Evolutionary conservation across 1,139 yeast genomes (phyloP), one percentile per base, ranked within the genome.

Genomic region (Magnusiomyces tetraspermus): DNA sequence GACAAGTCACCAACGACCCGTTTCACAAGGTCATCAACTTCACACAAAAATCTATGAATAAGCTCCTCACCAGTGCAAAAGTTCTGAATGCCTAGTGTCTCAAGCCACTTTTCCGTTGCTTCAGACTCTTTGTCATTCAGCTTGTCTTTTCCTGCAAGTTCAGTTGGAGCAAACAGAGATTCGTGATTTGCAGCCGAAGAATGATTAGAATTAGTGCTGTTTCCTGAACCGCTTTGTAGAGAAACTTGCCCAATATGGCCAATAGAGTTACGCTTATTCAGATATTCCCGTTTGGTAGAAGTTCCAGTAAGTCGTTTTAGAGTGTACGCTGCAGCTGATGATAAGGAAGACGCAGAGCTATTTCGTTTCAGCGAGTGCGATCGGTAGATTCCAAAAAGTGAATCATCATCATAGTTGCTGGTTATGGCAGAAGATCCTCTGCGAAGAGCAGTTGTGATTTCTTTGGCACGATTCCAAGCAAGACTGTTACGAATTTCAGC

Each of bases 101-200:
- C 59, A 47, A 69, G 59, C 66, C 67, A 69, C 36, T 60, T 58
- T 33, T 57, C 56, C 4, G 70, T 67, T 0, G 63, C 58, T 19
- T 67, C 71, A 2, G 69, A 63, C 48, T 69, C 73, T 26, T 66
- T 60, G 54, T 69, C 73, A 11, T 66, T 62, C 13, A 69, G 63
- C 53, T 69, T 69, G 47, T 59, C 57, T 21, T 58, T 62, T 4
- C 67, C 66, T 3, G 63, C 67, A 36, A 59, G 57, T 2, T 64
- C 67, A 28, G 59, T 60, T 10, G 66, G 60, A 15, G 68, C 68
- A 59, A 64, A 68, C 61, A 69, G 65, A 22, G 60, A 59, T 15
- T 61, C 66, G 17, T 54, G 46, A 4, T 51, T 30, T 17, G 28
- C 46, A 19, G 24, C 40, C 11, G 46, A 40, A 15, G 48, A 10